Percentiles rank a stretch among this genome's conserved stretches.
Conservation (phyloP, 2,329 filamentous ascomycete species). For the Scedosporium minutisporum region DNA sequence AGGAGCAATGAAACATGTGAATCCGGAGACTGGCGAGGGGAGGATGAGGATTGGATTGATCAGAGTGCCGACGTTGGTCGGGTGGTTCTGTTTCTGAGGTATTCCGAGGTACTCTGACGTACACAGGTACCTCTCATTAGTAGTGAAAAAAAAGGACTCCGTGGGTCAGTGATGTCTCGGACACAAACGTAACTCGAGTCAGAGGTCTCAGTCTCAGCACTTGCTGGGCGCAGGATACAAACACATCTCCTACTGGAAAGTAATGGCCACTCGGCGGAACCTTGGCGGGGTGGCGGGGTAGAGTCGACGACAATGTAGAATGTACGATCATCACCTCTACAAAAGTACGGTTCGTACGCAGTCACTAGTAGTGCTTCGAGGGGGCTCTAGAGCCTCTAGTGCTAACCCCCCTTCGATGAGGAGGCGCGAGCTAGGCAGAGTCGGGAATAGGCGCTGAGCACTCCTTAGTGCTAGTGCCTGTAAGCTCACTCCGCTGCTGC, state of each 20-base stretch:
- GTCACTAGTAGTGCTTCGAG: no score
- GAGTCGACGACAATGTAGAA: not conserved
- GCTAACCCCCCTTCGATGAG: no score
- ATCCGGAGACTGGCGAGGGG: not conserved
- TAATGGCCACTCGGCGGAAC: not conserved
- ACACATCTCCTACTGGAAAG: not conserved
- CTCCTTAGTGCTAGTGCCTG: no score
- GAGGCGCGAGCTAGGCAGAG: no score
- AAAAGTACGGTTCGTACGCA: no score
- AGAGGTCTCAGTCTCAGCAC: not conserved
- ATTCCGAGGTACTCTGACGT: no score
- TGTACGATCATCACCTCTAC: no score
- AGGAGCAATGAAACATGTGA: not conserved
- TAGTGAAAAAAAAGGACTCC: not conserved
- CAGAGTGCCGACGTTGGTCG: not conserved
- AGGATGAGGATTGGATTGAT: not conserved
- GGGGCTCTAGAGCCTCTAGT: no score
- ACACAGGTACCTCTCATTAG: no score
- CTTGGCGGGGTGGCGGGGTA: not conserved
- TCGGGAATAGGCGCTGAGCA: no score
- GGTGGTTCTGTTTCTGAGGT: not conserved
- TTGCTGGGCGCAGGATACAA: not conserved
- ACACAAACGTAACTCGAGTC: not conserved
- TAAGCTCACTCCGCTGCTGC: no score
- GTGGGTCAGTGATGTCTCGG: not conserved